Conservation (phyloP, 768 basidiomycete species). For the Gloeopeniophorella convolvens region DNA sequence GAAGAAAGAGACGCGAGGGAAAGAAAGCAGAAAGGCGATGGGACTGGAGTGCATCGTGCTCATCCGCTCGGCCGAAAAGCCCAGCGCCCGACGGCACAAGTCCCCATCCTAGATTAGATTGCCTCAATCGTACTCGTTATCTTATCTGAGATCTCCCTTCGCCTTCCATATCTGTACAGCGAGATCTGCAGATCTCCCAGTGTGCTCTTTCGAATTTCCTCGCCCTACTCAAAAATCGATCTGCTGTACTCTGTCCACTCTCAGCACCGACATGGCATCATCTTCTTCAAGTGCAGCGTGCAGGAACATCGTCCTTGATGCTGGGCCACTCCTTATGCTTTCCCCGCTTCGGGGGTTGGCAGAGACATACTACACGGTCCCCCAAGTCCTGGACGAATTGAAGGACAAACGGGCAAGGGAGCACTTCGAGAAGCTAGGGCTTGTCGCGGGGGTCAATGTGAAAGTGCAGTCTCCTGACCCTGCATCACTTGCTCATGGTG, state of each 20-base stretch:
- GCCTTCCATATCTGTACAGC: no score
- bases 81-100: no score
- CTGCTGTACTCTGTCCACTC: no score
- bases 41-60: background rate
- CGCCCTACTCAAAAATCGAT: no score
- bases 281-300: conserved; percentile 39
- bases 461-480: conserved; percentile 65
- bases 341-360: conserved; percentile 88
- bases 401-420: conserved; percentile 84
- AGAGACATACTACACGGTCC: conserved; percentile 78
- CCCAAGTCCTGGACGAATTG: conserved; percentile 85
- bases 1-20: background rate
- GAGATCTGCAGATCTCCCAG: no score
- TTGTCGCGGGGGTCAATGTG: conserved; percentile 71
- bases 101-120: no score
- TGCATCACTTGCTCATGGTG: conserved; percentile 59
- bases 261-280: conserved; percentile 13
- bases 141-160: no score
- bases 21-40: background rate
- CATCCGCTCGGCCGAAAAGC: no score
- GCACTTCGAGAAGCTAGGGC: conserved; percentile 73
- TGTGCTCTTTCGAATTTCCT: no score
- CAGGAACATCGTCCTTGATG: conserved; percentile 84
- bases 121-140: no score
- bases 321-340: conserved; percentile 85